phyloP scores from a whole-genome alignment of 2,329 filamentous ascomycete genomes.

The Cladosporium austrohemisphaericum region DNA sequence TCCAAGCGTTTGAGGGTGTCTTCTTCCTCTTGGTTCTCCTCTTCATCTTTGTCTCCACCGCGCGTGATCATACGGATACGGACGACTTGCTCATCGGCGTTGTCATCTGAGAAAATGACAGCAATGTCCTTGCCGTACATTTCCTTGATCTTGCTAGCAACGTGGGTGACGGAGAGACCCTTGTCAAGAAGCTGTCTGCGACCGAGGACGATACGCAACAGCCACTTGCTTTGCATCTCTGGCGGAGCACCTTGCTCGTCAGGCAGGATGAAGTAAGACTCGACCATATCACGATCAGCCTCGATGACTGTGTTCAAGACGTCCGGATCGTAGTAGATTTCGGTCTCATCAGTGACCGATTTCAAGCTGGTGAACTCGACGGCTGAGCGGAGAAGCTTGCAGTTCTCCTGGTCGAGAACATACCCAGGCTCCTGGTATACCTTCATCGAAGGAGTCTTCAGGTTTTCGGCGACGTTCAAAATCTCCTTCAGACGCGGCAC shows the following conservation, averaged over 20 bases:
- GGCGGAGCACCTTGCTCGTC: slow-evolving; percentile 66
- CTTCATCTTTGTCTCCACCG: slow-evolving; percentile 49
- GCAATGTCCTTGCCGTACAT: slow-evolving; percentile 81
- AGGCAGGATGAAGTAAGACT: slow-evolving; percentile 92
- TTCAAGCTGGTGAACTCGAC: slow-evolving; percentile 94
- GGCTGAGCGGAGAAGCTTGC: slow-evolving; percentile 78
- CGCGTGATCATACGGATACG: slow-evolving; percentile 62
- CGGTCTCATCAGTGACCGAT: slow-evolving; percentile 84
- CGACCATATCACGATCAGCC: slow-evolving; percentile 87
- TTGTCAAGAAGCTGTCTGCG: slow-evolving; percentile 95
- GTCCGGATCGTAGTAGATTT: slow-evolving; percentile 96
- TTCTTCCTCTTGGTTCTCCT: slow-evolving; percentile 76
- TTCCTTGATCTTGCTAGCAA: slow-evolving; percentile 83
- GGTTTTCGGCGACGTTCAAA: slow-evolving; percentile 93
- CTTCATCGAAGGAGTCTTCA: slow-evolving; percentile 97
- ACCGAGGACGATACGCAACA: slow-evolving; percentile 88
- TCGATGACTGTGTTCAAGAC: slow-evolving; percentile 80
- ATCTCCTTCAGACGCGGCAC: slow-evolving; percentile 99
- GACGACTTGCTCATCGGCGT: slow-evolving; percentile 90
- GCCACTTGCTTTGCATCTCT: slow-evolving; percentile 79
- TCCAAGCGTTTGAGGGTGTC: slow-evolving; percentile 93
- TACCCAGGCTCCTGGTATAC: slow-evolving; percentile 70
- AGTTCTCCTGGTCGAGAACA: slow-evolving; percentile 67
- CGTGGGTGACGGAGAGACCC: slow-evolving; percentile 84
- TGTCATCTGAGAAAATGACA: slow-evolving; percentile 96